Evolutionary conservation across 129 eudicot genomes (phyloP), one percentile per base, ranked within the genome.

Genomic region (Lactuca sativa): DNA sequence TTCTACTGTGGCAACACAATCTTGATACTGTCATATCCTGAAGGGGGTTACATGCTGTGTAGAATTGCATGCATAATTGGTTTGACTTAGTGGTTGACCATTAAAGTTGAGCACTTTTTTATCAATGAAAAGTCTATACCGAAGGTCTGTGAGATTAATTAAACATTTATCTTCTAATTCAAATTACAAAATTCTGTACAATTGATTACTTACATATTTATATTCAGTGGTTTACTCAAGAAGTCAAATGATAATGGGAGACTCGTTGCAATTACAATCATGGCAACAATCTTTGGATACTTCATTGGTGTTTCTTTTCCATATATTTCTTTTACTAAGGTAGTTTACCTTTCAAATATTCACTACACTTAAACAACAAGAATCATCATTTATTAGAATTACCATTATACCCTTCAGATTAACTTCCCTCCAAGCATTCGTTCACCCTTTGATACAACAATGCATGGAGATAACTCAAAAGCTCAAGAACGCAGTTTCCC

Each of bases 231-330:
- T 61, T 90, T 67, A 51, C 64, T 79, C 43, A 89, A 74, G 82
- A 90, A 78, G 82, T 86, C 98, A 51, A 89, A 93, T 73, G 98
- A 89, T 57, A 78, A 81, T 66, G 97, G 78, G 49, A 84, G 92
- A 62, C 82, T 93, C 21, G 59, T 87, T 37, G 48, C 87, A 63
- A 85, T 92, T 56, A 80, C 97, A 58, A 74, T 89, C 33, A 73
- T 83, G 83, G 98, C 95, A 62, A 88, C 87, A 86, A 85, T 89
- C 66, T 82, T 93, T 76, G 98, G 98, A 62, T 93, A 89, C 76
- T 83, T 89, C 73, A 70, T 93, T 16, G 97, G 98, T 18, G 85
- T 89, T 49, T 89, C 97, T 14, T 93, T 89, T 82, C 98, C 98
- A 3, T 86, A 83, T 62, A 78, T 86, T 81, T 89, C 95, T 59